These are phyloP conservation scores for Neocatenulostroma microsporum DNA, from an alignment of 2,329 filamentous ascomycete genomes.

Conservation along the genomic window DNA sequence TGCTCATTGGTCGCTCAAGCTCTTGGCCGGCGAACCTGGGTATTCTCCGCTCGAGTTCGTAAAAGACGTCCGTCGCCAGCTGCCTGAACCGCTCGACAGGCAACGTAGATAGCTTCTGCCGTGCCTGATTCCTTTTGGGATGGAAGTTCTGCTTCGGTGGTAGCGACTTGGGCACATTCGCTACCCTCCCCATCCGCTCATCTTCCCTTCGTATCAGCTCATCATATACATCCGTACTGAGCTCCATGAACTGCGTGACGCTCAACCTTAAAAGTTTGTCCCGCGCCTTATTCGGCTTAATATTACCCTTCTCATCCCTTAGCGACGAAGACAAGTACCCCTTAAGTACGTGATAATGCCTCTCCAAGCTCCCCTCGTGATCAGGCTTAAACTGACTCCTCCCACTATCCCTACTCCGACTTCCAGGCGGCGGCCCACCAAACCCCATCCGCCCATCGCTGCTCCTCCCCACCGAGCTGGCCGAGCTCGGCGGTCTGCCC, in stretches of 20 bases:
- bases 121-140: conserved; percentile 91
- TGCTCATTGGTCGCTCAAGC: conserved; percentile 61
- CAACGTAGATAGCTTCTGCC: conserved; percentile 86
- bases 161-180: conserved; percentile 60
- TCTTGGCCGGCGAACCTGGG: conserved; percentile 68
- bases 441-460: conserved; percentile 59
- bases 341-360: conserved; percentile 76
- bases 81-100: conserved; percentile 82
- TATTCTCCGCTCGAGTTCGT: conserved; percentile 84
- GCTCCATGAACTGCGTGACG: conserved; percentile 87
- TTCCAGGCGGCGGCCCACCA: conserved; percentile 10
- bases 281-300: conserved; percentile 76
- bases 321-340: conserved; percentile 62
- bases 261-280: conserved; percentile 91
- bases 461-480: conserved; percentile 76
- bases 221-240: conserved; percentile 96
- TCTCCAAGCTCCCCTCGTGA: conserved; percentile 60
- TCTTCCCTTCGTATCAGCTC: conserved; percentile 83
- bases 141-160: conserved; percentile 85
- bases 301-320: conserved; percentile 66
- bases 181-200: conserved; percentile 40
- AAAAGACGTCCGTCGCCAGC: conserved; percentile 90
- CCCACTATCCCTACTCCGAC: conserved; percentile 49
- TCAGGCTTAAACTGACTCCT: conserved; percentile 43
- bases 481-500: conserved; percentile 63